phyloP scores from a whole-genome alignment of 2,329 filamentous ascomycete genomes.

The Calonectria pseudoturangicola region DNA sequence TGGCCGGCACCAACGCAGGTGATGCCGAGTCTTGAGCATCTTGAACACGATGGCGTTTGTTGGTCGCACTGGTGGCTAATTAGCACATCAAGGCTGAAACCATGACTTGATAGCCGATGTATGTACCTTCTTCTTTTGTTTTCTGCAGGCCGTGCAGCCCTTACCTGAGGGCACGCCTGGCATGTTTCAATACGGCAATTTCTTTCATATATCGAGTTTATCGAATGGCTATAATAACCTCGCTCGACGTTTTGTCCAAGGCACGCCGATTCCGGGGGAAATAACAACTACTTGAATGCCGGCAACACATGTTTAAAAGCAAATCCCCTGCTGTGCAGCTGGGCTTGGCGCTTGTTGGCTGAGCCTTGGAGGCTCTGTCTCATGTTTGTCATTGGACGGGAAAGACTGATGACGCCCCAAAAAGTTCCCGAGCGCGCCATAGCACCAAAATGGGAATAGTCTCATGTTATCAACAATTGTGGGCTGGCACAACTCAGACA shows the following conservation, averaged over 20 bases:
- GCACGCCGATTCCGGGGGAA: not conserved
- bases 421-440: slow-evolving; percentile 24
- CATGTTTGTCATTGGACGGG: slow-evolving; percentile 13
- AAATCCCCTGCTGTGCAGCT: slow-evolving; percentile 2
- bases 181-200: not conserved
- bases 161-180: slow-evolving; percentile 14
- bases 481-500: slow-evolving; percentile 8
- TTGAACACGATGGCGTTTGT: slow-evolving; percentile 11
- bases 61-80: slow-evolving; percentile 5
- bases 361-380: slow-evolving; percentile 14
- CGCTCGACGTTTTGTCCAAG: not conserved
- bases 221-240: not conserved
- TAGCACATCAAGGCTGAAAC: not conserved
- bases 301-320: slow-evolving; percentile 19
- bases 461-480: slow-evolving; percentile 6
- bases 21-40: slow-evolving; percentile 5
- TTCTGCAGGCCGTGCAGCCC: slow-evolving; percentile 20
- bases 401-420: slow-evolving; percentile 9
- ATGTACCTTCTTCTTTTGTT: slow-evolving; percentile 17
- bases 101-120: not conserved
- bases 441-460: slow-evolving; percentile 22
- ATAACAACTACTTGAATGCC: not conserved
- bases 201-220: not conserved
- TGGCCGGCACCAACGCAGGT: slow-evolving; percentile 4
- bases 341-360: slow-evolving; percentile 18